Percentiles rank a stretch among this genome's conserved stretches.
phyloP scores from a whole-genome alignment of 352 stramenopile species.

The Pythium insidiosum region DNA sequence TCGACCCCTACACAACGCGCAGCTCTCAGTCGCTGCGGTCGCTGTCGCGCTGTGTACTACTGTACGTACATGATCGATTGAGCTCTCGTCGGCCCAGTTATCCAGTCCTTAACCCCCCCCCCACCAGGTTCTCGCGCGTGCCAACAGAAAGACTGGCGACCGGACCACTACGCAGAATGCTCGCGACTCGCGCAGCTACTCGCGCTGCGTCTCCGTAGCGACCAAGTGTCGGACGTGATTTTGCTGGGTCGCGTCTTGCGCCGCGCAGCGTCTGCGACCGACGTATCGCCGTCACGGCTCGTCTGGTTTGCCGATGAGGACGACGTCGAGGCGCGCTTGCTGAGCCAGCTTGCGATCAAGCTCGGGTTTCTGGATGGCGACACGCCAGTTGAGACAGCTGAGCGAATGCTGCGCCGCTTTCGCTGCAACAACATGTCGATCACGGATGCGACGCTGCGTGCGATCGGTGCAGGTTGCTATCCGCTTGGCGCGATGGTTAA shows the following conservation, averaged over 20 bases:
- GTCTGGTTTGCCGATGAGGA: constrained; percentile 54
- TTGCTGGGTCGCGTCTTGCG: constrained; percentile 45
- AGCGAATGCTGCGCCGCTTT: constrained; percentile 65
- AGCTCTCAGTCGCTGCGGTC: constrained; percentile 44
- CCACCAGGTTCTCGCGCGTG: constrained; percentile 56
- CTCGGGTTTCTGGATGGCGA: constrained; percentile 37
- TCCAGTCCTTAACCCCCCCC: background rate
- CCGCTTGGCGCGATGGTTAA: constrained; percentile 68
- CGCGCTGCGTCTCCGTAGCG: constrained; percentile 19
- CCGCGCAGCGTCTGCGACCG: background rate
- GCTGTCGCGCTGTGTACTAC: constrained; percentile 49
- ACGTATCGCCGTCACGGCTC: constrained; percentile 18
- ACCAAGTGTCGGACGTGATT: constrained; percentile 44
- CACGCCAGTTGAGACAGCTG: background rate
- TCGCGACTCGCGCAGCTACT: constrained; percentile 29
- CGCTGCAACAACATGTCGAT: constrained; percentile 78
- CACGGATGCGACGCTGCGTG: constrained; percentile 47
- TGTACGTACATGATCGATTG: constrained; percentile 26
- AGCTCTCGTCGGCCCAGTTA: background rate
- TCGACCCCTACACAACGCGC: too few relatives aligned
- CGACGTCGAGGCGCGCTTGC: constrained; percentile 35
- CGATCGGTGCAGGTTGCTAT: constrained; percentile 52
- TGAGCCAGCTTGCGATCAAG: constrained; percentile 38
- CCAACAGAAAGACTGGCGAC: constrained; percentile 54
- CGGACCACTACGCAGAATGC: constrained; percentile 59